These are phyloP conservation scores for Pythium rhizo-oryzae DNA, from an alignment of 352 stramenopile genomes.

Conservation along the genomic window DNA sequence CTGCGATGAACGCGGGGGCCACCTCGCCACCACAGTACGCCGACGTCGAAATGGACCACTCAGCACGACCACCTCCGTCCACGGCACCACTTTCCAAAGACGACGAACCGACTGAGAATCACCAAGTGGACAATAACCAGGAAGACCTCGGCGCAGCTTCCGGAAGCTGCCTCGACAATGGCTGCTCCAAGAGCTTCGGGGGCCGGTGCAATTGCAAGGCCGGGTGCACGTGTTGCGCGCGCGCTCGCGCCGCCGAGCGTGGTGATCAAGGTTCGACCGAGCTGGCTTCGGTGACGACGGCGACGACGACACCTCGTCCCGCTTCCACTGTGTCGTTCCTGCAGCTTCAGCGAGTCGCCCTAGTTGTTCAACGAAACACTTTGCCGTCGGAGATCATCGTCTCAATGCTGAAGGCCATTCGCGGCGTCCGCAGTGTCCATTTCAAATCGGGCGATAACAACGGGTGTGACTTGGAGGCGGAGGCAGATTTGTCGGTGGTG, in stretches of 20 bases:
- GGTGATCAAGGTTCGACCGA: not conserved
- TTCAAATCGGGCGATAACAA: not conserved
- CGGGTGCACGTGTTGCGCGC: slow-evolving; percentile 46
- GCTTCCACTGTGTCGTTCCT: not conserved
- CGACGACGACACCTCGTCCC: not conserved
- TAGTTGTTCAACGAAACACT: not conserved
- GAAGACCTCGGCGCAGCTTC: slow-evolving; percentile 14
- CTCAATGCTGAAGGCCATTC: slow-evolving; percentile 41
- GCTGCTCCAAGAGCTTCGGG: slow-evolving; percentile 66
- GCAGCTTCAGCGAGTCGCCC: slow-evolving; percentile 1
- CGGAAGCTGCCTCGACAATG: slow-evolving; percentile 67
- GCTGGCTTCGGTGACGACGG: not conserved
- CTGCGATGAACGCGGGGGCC: slow-evolving; percentile 10
- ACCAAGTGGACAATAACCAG: not conserved
- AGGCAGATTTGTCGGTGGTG: slow-evolving; percentile 11
- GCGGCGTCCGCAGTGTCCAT: slow-evolving; percentile 59
- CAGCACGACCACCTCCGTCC: not conserved
- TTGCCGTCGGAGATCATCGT: not conserved
- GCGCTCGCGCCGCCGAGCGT: slow-evolving; percentile 11
- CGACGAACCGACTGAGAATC: not conserved
- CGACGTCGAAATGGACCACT: not conserved
- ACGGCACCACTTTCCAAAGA: not conserved
- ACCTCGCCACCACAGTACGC: slow-evolving; percentile 9
- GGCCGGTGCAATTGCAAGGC: slow-evolving; percentile 61
- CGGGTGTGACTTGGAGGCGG: not conserved